Evolutionary conservation across 495 filamentous ascomycete species (phyloP), one percentile per base, ranked within the genome.

Genomic region (Penicillium robsamsonii): DNA sequence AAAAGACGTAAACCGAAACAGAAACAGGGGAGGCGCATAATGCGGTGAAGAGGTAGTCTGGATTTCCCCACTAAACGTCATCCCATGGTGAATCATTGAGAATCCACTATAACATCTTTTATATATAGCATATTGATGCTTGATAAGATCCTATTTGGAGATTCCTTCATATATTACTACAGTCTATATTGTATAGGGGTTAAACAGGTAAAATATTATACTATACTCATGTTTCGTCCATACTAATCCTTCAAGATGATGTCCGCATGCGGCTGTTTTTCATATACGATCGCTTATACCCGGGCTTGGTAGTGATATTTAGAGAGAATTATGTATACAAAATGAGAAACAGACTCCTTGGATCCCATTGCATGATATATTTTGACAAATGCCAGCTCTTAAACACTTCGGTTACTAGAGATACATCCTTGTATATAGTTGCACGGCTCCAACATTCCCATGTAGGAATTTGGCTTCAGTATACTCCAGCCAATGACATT

Each of bases 11-110:
- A 44, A 44, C 4, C 4, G 6, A 51, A 38, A 50, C 13, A 51
- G 33, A 52, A 50, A 20, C 9, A 37, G 2, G 25, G 43, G 33
- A 47, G 51, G 51, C 18, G 41, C 41, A 46, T 46, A 22, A 53
- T 53, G 51, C 51, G 51, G 51, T 53, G 51, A 53, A n/a, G n/a
- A n/a, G n/a, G n/a, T n/a, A n/a, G 51, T 53, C 51, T 53, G 35
- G 33, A 56, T 51, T 44, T 44, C 51, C 51, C 51, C 51, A 53
- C 51, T 53, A 53, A 51, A 56, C 51, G 51, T 53, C 51, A 53
- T 53, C 40, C 41, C 40, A 54, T 18, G 8, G 46, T 37, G 31
- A 53, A 43, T 42, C 35, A 27, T 15, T n/a, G 22, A 47, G 13
- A 42, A 53, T 53, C 50, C 50, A 43, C 25, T 27, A 27, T 27